These are phyloP conservation scores for Ceratocystiopsis sp. DNA, from an alignment of 2,329 filamentous ascomycete genomes.

Conservation along the genomic window DNA sequence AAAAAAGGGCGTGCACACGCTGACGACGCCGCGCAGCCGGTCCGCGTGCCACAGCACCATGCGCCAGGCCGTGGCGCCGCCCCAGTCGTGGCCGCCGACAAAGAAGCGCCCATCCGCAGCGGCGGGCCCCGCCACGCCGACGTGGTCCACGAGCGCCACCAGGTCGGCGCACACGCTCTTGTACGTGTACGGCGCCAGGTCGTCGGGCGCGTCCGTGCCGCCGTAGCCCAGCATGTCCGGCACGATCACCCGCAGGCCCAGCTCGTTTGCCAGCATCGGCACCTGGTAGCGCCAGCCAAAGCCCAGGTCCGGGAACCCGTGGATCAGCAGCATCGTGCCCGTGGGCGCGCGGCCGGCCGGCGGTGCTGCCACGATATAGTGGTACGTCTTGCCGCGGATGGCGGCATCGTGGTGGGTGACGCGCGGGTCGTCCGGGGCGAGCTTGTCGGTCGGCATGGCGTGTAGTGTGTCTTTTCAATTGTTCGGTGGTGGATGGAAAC, in stretches of 20 bases:
- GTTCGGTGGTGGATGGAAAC: no score
- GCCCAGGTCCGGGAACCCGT: conserved; percentile 70
- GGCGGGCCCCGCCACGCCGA: conserved; percentile 23
- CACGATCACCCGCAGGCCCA: conserved; percentile 63
- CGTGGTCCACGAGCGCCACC: conserved; percentile 47
- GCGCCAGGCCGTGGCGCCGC: conserved; percentile 58
- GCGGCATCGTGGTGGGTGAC: conserved; percentile 44
- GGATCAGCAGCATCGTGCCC: conserved; percentile 28
- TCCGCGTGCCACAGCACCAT: conserved; percentile 56
- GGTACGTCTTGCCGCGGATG: conserved; percentile 55
- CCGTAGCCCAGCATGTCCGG: conserved; percentile 83
- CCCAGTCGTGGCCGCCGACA: conserved; percentile 88
- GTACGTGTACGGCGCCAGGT: conserved; percentile 45
- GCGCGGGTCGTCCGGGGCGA: conserved; percentile 48
- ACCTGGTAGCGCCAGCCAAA: conserved; percentile 87
- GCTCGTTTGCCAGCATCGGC: conserved; percentile 49
- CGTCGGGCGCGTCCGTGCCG: conserved; percentile 50
- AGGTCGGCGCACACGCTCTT: conserved; percentile 63
- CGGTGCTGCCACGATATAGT: conserved; percentile 36
- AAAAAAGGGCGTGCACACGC: conserved; percentile 60
- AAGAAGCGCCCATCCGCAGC: conserved; percentile 36
- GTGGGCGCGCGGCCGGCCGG: conserved; percentile 21
- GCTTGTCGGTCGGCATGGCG: conserved; percentile 35
- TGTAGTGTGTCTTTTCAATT: no score
- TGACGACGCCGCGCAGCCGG: conserved; percentile 59